Evolutionary conservation across 441 rosid species (phyloP).

Genomic region (Corymbia calophylla): DNA sequence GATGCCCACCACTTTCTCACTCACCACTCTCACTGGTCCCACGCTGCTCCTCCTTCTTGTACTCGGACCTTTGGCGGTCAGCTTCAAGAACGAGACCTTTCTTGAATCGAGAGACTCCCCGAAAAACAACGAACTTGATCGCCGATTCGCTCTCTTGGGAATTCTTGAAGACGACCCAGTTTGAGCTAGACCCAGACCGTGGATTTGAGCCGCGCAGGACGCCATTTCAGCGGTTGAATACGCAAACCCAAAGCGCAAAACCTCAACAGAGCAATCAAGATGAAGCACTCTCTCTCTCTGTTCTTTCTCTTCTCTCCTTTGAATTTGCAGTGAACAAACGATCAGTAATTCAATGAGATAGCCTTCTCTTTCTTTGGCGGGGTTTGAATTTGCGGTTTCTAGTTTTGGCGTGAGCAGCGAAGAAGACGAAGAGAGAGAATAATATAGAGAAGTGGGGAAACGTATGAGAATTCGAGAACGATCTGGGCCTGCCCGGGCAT

Average conservation of each 20-base stretch:
- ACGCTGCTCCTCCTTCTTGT: constrained; percentile 10
- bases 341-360: fast-evolving
- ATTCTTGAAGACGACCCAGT: constrained; percentile 19
- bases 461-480: constrained; percentile 31
- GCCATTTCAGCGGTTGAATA: constrained; percentile 24
- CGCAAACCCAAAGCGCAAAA: neutral
- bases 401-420: neutral
- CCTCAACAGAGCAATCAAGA: neutral
- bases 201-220: constrained; percentile 50
- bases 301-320: neutral
- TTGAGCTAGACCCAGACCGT: constrained; percentile 37
- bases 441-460: constrained; percentile 4
- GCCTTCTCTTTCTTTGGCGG: fast-evolving
- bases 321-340: neutral
- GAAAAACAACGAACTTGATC: constrained; percentile 38
- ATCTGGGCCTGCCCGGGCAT: constrained; percentile 5
- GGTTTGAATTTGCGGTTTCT: neutral
- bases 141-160: constrained; percentile 2
- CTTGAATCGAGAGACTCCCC: constrained; percentile 28
- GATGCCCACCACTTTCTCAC: constrained; percentile 70
- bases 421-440: neutral
- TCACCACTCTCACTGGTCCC: constrained; percentile 53
- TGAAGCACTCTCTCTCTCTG: neutral
- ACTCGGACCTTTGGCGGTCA: constrained; percentile 4
- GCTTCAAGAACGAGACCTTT: constrained; percentile 10